Conservation (phyloP, 495 filamentous ascomycete genomes). For the Aspergillus campestris region DNA sequence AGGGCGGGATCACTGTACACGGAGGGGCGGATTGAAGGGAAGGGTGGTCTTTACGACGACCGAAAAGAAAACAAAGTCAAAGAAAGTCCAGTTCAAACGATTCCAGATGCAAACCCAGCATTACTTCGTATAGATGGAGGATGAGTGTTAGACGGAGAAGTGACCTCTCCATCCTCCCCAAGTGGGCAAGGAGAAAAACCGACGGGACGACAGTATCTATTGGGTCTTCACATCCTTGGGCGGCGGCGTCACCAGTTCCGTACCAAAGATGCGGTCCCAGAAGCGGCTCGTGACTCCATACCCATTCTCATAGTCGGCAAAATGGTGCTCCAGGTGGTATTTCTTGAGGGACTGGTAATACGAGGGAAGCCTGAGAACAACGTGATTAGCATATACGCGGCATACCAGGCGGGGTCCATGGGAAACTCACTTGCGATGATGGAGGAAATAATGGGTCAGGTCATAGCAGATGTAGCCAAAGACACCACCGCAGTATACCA, state of each 20-base stretch:
- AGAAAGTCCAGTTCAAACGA: slow-evolving; percentile 6
- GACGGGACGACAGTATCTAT: slow-evolving; percentile 20
- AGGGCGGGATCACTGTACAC: slow-evolving; percentile 11
- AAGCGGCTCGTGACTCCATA: slow-evolving; percentile 97
- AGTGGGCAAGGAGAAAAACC: too few relatives aligned
- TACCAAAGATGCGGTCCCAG: slow-evolving; percentile 92
- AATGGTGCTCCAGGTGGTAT: slow-evolving; percentile 95
- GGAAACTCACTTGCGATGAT: slow-evolving; percentile 73
- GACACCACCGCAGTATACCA: slow-evolving; percentile 80
- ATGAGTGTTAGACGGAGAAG: background rate
- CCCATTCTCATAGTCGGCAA: slow-evolving; percentile 92
- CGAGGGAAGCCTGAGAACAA: slow-evolving; percentile 53
- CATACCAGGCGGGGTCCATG: background rate
- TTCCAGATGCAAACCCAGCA: slow-evolving; percentile 11
- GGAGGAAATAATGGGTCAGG: slow-evolving; percentile 97
- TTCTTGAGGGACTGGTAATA: slow-evolving; percentile 91
- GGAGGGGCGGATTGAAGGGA: slow-evolving; percentile 3
- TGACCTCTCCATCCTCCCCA: too few relatives aligned
- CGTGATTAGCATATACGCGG: slow-evolving; percentile 7
- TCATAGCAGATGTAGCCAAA: slow-evolving; percentile 97
- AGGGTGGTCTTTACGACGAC: background rate
- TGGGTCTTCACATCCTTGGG: slow-evolving; percentile 47
- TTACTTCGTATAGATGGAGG: slow-evolving; percentile 13
- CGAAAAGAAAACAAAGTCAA: slow-evolving; percentile 6
- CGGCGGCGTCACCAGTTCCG: slow-evolving; percentile 53